A percentile compares a stretch with the other conserved stretches of the same genome.
Evolutionary conservation across 306 rosid species (phyloP).

Genomic region (Corylus americana): DNA sequence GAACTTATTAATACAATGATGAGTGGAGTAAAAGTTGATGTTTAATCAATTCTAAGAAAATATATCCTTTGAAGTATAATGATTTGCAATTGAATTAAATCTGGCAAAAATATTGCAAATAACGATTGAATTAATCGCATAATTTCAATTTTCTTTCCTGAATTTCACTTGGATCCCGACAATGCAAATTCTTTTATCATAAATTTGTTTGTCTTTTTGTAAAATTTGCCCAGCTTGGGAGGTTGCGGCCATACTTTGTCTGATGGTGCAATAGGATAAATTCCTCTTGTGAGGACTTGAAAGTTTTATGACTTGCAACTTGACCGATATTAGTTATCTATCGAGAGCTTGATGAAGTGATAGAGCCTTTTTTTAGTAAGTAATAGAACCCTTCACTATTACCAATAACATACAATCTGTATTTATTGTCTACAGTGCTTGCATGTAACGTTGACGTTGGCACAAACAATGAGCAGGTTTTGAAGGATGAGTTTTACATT

Average conservation of each 20-base stretch:
- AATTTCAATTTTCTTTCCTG: not conserved
- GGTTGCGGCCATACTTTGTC: not conserved
- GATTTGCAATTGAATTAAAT: not conserved
- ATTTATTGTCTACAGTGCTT: slow-evolving; percentile 66
- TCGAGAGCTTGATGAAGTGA: not conserved
- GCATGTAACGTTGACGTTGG: slow-evolving; percentile 97
- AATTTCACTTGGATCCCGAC: not conserved
- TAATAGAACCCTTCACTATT: not conserved
- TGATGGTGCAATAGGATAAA: not conserved
- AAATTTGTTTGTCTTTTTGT: not conserved
- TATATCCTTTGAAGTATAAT: not conserved
- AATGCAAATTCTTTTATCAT: not conserved
- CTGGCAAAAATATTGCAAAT: not conserved
- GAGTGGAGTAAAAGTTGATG: not conserved
- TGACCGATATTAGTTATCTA: not conserved
- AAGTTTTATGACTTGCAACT: not conserved
- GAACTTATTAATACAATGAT: no score
- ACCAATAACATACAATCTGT: slow-evolving; percentile 16
- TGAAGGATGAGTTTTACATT: slow-evolving; percentile 87
- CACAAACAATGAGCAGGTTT: slow-evolving; percentile 82
- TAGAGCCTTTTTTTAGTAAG: not conserved
- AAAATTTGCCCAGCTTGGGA: not conserved
- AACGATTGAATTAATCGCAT: not conserved
- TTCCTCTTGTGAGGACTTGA: not conserved
- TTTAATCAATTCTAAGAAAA: not conserved